Base-by-base conservation (phyloP, 108 stramenopile species). In the Nannochloropsis gaditana region DNA sequence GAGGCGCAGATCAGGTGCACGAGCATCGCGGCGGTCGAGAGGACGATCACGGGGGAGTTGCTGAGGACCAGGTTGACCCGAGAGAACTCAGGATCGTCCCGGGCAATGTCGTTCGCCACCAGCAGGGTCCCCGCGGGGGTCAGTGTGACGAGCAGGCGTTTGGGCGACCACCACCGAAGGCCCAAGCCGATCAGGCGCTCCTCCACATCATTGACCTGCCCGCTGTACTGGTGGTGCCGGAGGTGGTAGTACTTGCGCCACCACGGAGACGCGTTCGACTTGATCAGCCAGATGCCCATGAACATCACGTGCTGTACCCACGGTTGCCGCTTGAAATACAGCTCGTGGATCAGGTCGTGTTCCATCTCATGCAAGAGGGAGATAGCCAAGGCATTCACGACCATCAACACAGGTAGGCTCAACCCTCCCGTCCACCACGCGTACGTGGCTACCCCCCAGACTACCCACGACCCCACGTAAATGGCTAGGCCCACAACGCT, bases 151-250 rank as follows among this genome's bases (percentile, higher is more conserved):
- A 73, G 59, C 59, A 73, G 59, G 19, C 59, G 15, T n/a, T 73
- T 73, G n/a, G 59, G 59, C 59, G 59, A 73, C 19, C n/a, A 73
- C 59, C 59, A 73, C 4, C 19, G 59, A 73, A 73, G 59, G 59
- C 59, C 59, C 59, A 73, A 8, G 59, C 59, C 59, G 59, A 73
- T 73, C 8, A 73, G n/a, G 59, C 59, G 59, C 59, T 73, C 59
- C 59, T 73, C 59, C 59, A 73, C 59, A n/a, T 73, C 59, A 73
- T 73, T 73, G 19, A 73, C 59, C 59, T 73, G 59, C 59, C 59
- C 59, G 8, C 59, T 73, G 59, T 73, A 73, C 8, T 73, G 59
- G 6, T 73, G 59, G 59, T 73, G 59, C 59, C 59, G 59, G 19
- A 73, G 59, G n/a, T 73, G 59, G 59, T 73, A 73, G 6, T 73